Evolutionary conservation across 768 basidiomycete genomes (phyloP), one percentile per base, ranked within the genome.

Genomic region (Lactifluus rugatus): DNA sequence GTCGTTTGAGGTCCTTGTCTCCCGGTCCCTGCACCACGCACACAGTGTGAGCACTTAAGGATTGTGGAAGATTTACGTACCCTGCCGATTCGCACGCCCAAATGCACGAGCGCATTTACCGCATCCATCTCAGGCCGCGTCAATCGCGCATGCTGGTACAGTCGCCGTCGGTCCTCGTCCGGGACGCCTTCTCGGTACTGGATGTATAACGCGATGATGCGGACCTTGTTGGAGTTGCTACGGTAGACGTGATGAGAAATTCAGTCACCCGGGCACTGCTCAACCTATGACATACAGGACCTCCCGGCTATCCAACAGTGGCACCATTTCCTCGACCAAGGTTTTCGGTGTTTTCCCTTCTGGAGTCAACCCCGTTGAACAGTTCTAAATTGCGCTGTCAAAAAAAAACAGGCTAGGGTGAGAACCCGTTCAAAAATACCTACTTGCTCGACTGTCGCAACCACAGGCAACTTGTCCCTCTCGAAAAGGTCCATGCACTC

Each of bases 301-400:
- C 17, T 89, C 85, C 53, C 84, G 79, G 68, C 88, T 86, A 67
- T 94, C 95, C 25, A 99, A 77, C 31, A 99, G 73, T 0, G 96
- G 95, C 0, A 99, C 94, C 96, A 99, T 98, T 70, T 99, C 94
- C 69, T 98, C 96, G 2, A 99, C 93, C 3, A 99, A 73, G 0
- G 81, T 82, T 70, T 96, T 97, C 2, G 96, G 96, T n/a, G 83
- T 77, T 73, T 96, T 97, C 1, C 94, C 94, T 65, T 97, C 92
- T 0, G 87, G 76, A 6, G 89, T 97, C 36, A 87, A 66, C 14
- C 95, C 95, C 4, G 96, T 99, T 1, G 96, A 89, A 65, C 93
- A 98, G 70, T 85, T 88, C 92, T 98, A 50, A 26, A 23, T n/a
- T 23, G 25, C 4, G 5, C 5, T 9, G 32, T 56, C 19, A 42